Evolutionary conservation across 306 rosid genomes (phyloP), one percentile per base, ranked within the genome.

Genomic region (Citrullus amarus): DNA sequence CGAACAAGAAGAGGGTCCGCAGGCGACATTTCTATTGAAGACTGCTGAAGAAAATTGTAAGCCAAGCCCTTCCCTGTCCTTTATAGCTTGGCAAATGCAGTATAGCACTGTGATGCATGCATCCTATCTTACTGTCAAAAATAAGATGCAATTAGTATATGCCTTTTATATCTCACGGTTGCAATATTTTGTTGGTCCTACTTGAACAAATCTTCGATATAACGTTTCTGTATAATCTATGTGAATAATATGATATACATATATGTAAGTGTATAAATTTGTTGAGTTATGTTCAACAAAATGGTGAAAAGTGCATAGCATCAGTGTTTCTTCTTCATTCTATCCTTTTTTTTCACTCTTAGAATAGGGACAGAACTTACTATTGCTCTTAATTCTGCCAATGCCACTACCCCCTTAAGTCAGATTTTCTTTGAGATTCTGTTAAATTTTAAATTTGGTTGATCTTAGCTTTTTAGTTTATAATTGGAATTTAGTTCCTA

Each of bases 21-120:
- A 84, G 81, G 83, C 82, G 89, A 79, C 85, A 63, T 58, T 59
- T 80, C 59, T 56, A 41, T 55, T 81, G 86, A 84, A 57, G 76
- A 75, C 79, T 48, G 28, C 77, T 50, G 44, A 80, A 48, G 41
- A 81, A 28, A 73, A 71, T 7, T 73, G 77, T 73, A 48, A 50
- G 77, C 61, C 44, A 50, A 51, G 77, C 56, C 51, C 56, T 73
- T 50, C 30, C 43, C 61, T 14, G 44, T 30, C 60, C 28, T 15
- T 73, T 30, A 51, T 73, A 28, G 77, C 61, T 73, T 30, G 59
- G 59, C 44, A 41, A 48, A 28, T 15, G 43, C 38, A 30, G 39
- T 48, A 44, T 73, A 50, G 77, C 61, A 28, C 5, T 73, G 60
- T 30, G 60, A 28, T 50, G 59, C 60, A 48, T 50, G 44, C 44